Evolutionary conservation across 2,329 filamentous ascomycete species (phyloP), one percentile per base, ranked within the genome.

Genomic region (Colletotrichum sidae): DNA sequence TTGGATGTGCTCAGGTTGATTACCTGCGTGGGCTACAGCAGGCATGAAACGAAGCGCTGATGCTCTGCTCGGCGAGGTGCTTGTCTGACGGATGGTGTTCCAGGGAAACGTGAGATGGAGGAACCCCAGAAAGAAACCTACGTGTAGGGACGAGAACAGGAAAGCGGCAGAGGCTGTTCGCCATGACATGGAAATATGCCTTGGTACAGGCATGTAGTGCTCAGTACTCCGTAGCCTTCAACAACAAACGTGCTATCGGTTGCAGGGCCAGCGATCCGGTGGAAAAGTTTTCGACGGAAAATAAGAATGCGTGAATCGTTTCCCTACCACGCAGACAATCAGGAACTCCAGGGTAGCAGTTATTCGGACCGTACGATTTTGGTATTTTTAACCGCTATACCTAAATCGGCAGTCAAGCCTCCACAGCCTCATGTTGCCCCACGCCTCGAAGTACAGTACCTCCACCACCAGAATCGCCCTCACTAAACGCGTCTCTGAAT

Each of bases 41-140:
- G 58, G 52, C 58, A 54, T 65, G 62, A 65, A 65, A 62, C 57
- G 62, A 37, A 9, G 62, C 17, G 46, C 15, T 34, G 57, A 53
- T 56, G 25, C 25, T 25, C 25, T 25, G 25, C 25, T 25, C 25
- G 25, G 25, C 25, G 47, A n/a, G 13, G 42, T 49, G 60, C 53
- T 59, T 65, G 62, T 62, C 52, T 35, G 51, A 65, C 47, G 52
- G 58, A 65, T 13, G 58, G 38, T 42, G 45, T 61, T 49, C 35
- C 39, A 33, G 38, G 37, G 39, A 56, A 55, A 55, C 46, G 51
- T 34, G 50, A 42, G 55, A 45, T 42, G 45, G 12, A 15, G 12
- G 34, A 61, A 61, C 56, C 56, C 25, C 25, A 25, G 25, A 4
- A 25, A 25, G 25, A 25, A 25, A 25, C 4, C 25, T 25, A 25